Conservation (phyloP, 768 basidiomycete genomes). For the Dentipellis fragilis region DNA sequence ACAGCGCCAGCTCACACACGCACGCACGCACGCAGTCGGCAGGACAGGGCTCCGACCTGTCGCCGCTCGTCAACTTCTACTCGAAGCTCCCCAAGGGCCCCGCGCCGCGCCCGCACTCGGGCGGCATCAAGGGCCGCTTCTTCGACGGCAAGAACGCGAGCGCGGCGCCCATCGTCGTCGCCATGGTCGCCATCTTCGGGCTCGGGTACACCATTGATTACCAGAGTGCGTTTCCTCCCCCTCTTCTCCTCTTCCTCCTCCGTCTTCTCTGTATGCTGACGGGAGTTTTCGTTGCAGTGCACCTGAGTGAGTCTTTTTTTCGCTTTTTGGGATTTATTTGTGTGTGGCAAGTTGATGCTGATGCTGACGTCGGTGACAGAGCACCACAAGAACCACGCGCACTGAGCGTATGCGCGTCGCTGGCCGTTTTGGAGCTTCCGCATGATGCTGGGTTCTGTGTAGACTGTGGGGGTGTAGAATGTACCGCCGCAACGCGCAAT, state of each 20-base stretch:
- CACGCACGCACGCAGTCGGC: conserved; percentile 48
- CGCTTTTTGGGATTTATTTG: neutral
- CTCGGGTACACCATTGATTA: conserved; percentile 86
- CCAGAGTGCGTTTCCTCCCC: conserved; percentile 74
- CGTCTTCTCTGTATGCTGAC: neutral
- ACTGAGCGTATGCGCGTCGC: conserved; percentile 30
- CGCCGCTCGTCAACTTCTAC: conserved; percentile 89
- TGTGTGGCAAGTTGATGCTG: neutral
- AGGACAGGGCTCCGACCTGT: conserved; percentile 71
- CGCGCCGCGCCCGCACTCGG: conserved; percentile 42
- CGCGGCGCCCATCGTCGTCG: conserved; percentile 51
- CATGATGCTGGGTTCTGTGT: too few species aligned
- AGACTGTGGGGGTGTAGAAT: too few species aligned
- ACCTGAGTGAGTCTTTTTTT: conserved; percentile 58
- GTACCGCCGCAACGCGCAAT: too few species aligned
- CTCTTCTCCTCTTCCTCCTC: neutral
- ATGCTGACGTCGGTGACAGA: conserved; percentile 41
- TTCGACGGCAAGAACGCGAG: conserved; percentile 85
- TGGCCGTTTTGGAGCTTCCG: too few species aligned
- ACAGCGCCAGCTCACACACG: too few species aligned
- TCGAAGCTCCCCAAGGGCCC: conserved; percentile 92
- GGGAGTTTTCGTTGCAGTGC: conserved; percentile 40
- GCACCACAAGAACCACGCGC: conserved; percentile 87
- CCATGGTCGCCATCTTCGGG: conserved; percentile 57
- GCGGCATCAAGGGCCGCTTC: conserved; percentile 70